These are phyloP conservation scores for Mucor saturninus DNA, from an alignment of 371 early-diverging fungal genomes.

Conservation along the genomic window DNA sequence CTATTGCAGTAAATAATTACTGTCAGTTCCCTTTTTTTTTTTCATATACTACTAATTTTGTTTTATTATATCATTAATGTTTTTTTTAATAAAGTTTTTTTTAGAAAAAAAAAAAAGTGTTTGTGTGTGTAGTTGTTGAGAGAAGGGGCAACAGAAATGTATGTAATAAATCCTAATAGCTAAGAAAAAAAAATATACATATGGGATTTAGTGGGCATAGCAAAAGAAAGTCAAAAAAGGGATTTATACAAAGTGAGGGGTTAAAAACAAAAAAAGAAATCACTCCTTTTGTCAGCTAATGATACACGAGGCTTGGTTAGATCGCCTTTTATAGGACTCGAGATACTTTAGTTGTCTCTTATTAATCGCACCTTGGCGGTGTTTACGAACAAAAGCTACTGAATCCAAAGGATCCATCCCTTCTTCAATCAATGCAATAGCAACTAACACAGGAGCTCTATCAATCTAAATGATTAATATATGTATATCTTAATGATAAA, in stretches of 20 bases:
- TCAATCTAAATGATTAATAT: neutral
- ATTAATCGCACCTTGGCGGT: constrained; percentile 81
- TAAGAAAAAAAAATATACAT: neutral
- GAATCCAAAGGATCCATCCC: constrained; percentile 83
- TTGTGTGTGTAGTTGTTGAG: too few relatives aligned
- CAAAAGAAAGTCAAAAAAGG: neutral
- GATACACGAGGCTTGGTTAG: constrained; percentile 12
- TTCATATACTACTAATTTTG: neutral
- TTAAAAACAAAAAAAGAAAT: neutral
- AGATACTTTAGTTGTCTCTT: constrained; percentile 70
- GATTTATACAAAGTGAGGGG: neutral
- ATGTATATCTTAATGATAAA: neutral
- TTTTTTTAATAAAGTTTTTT: too few relatives aligned
- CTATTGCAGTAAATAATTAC: constrained; percentile 4
- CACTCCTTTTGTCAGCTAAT: constrained; percentile 7
- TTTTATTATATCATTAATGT: neutral
- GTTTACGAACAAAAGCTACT: constrained; percentile 69
- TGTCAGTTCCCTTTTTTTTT: neutral
- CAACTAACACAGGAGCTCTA: constrained; percentile 68
- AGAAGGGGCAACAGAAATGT: neutral
- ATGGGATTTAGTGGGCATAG: neutral
- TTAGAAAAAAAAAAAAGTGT: too few relatives aligned
- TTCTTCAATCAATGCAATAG: constrained; percentile 79
- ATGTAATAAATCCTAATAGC: neutral
- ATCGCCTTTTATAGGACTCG: constrained; percentile 58